These are phyloP conservation scores for Aspergillus melleus DNA, from an alignment of 2,329 filamentous ascomycete species.

Conservation along the genomic window DNA sequence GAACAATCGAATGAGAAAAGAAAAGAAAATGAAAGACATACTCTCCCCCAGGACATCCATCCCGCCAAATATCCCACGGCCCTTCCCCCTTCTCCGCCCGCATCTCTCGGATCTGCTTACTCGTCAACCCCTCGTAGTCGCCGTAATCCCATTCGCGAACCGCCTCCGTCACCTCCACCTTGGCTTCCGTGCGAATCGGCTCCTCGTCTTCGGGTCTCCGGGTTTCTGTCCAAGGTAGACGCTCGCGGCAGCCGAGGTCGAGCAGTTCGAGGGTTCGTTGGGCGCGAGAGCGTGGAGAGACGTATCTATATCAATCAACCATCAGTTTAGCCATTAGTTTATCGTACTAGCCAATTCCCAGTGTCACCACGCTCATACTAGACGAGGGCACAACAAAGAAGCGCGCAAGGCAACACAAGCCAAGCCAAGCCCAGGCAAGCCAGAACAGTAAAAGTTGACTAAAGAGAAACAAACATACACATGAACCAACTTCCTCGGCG, in stretches of 20 bases:
- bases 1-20: background rate
- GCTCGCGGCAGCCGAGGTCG: conserved; percentile 67
- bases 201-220: conserved; percentile 33
- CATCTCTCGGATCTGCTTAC: conserved; percentile 62
- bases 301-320: conserved; percentile 57
- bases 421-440: no score
- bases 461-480: conserved; percentile 60
- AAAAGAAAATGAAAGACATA: conserved; percentile 44
- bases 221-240: conserved; percentile 66
- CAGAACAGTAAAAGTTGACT: no score
- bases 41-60: conserved; percentile 85
- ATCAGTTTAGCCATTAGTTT: no score
- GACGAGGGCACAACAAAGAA: background rate
- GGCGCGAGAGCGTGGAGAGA: conserved; percentile 81
- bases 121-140: conserved; percentile 80
- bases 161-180: conserved; percentile 67
- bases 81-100: conserved; percentile 58
- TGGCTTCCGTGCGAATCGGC: conserved; percentile 55
- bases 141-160: conserved; percentile 88
- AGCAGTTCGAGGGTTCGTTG: conserved; percentile 90
- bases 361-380: background rate
- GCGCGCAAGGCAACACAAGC: no score
- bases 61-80: conserved; percentile 84
- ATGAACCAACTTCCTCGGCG: conserved; percentile 76
- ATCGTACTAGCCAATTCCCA: no score